Conservation (phyloP, 257 asterid species). For the Gentiana macrophylla region DNA sequence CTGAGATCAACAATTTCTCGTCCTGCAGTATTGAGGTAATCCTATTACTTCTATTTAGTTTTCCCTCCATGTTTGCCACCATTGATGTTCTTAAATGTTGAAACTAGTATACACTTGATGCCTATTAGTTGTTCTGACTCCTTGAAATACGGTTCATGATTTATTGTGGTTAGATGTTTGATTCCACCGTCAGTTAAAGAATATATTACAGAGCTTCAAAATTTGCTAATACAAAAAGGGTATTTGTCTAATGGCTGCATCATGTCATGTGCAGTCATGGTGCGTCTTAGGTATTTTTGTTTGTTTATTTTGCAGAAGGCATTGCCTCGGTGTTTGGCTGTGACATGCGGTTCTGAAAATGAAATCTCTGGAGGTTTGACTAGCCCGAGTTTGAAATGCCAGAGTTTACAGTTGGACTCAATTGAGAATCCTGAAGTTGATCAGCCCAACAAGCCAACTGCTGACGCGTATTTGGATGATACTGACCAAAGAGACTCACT, state of each 20-base stretch:
- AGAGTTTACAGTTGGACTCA: conserved; percentile 2
- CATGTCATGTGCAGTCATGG: background rate
- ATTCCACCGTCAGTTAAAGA: background rate
- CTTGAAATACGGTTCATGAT: background rate
- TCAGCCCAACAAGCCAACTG: conserved; percentile 3
- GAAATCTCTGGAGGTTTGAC: conserved; percentile 8
- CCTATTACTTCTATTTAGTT: background rate
- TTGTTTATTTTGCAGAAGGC: conserved; percentile 25
- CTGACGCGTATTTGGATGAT: conserved; percentile 4
- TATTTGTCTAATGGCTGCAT: background rate
- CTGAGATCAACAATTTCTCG: background rate
- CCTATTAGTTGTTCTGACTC: background rate
- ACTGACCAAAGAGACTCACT: conserved; percentile 12
- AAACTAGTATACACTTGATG: no score
- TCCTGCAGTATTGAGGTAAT: conserved; percentile 11
- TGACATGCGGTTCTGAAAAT: conserved; percentile 13
- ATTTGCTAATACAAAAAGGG: background rate
- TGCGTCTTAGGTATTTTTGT: background rate
- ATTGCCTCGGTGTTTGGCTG: conserved; percentile 7
- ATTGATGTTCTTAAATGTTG: no score
- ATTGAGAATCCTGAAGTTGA: conserved; percentile 1
- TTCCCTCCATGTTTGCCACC: background rate
- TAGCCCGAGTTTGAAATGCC: conserved; percentile 5
- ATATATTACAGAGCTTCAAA: no score
- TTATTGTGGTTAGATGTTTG: background rate